Evolutionary conservation across 169 alveolate species (phyloP), one percentile per base, ranked within the genome.

Genomic region (Plasmodium gallinaceum): DNA sequence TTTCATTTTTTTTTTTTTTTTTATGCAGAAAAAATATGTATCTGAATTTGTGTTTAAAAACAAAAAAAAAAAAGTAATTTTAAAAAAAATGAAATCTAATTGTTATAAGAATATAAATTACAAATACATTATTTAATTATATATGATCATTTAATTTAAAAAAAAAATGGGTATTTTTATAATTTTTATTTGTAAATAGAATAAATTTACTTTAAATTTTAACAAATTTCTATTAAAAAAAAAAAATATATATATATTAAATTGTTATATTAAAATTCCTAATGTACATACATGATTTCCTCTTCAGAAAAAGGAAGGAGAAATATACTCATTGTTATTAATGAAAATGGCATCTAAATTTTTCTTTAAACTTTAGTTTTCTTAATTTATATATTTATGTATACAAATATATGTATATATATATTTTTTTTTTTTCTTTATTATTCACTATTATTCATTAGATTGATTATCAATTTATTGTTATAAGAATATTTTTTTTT

Each of bases 211-310:
- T 57, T 57, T 14, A 5, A 16, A 57, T 57, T 57, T 57, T 57
- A 5, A 14, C 16, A 48, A 48, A 9, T 57, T 9, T 10, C 8
- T 16, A 9, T 5, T 14, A 7, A 57, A 57, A 57, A 57, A 10
- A 16, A 57, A 57, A 57, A 57, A n/a, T n/a, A n/a, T n/a, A n/a
- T n/a, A n/a, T 14, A 2, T 16, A 57, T 14, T 16, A 22, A 48
- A 48, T 6, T 9, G 20, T 48, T 48, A 57, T 57, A 57, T 20
- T 20, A 0, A 14, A 2, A 57, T 16, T 57, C 66, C 32, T 57
- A 57, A 57, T 57, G 66, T 57, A 57, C 32, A 57, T 57, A 57
- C 66, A 57, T 57, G 22, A 57, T 57, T 16, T 6, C 66, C 1
- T 57, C 6, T 6, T 57, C 2, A 57, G 22, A 16, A 7, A 22